Percentiles rank a stretch among this genome's conserved stretches.
phyloP scores from a whole-genome alignment of 257 asterid species.

The Penstemon eatonii region DNA sequence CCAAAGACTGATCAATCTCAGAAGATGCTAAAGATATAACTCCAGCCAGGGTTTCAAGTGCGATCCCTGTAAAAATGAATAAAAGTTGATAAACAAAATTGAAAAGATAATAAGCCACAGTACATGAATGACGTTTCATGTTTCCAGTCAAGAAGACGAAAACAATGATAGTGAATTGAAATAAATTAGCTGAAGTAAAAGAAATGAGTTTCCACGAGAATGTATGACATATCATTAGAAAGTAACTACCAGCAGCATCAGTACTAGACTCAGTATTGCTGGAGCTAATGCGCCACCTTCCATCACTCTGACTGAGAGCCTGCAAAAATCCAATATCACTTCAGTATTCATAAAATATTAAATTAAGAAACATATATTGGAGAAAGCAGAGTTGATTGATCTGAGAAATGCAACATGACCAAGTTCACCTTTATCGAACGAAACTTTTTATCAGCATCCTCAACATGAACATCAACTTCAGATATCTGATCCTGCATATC shows the following conservation, averaged over 20 bases:
- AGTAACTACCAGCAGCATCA: conserved; percentile 77
- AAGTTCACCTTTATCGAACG: conserved; percentile 73
- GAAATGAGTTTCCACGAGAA: background rate
- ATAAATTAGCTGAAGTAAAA: background rate
- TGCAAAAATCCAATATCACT: conserved; percentile 34
- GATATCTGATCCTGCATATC: conserved; percentile 66
- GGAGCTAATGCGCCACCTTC: conserved; percentile 91
- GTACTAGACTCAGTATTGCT: conserved; percentile 82
- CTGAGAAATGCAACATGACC: conserved; percentile 18
- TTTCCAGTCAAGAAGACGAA: conserved; percentile 6
- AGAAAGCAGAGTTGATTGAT: conserved; percentile 21
- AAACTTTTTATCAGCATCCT: conserved; percentile 65
- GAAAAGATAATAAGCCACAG: conserved; percentile 20
- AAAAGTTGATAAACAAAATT: conserved; percentile 14
- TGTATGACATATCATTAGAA: background rate
- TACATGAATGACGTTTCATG: conserved; percentile 11
- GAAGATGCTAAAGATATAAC: conserved; percentile 75
- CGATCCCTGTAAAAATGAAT: conserved; percentile 61
- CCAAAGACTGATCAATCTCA: conserved; percentile 77
- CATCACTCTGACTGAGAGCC: conserved; percentile 99
- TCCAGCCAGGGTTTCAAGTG: conserved; percentile 87
- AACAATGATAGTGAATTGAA: background rate
- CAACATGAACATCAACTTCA: conserved; percentile 61
- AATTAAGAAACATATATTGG: conserved; percentile 5
- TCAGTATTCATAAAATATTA: conserved; percentile 22